A percentile compares a stretch with the other conserved stretches of the same genome.
These are phyloP conservation scores for Ceratocystis cubensis DNA, from an alignment of 2,329 filamentous ascomycete species.

Conservation along the genomic window DNA sequence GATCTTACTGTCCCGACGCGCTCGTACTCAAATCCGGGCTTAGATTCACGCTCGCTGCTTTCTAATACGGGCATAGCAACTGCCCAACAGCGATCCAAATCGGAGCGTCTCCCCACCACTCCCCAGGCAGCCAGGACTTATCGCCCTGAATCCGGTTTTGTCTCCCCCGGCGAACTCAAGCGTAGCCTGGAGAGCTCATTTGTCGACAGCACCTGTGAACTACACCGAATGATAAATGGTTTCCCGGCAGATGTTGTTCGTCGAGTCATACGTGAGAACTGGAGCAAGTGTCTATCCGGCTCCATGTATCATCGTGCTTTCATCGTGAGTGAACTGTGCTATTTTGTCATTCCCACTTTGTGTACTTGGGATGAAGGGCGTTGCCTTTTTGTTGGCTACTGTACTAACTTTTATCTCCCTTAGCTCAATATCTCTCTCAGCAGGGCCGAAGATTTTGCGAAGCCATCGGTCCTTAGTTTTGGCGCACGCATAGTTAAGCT, in stretches of 20 bases:
- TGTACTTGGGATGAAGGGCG: too few species aligned
- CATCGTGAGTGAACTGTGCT: conserved; percentile 29
- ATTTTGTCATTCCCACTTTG: too few species aligned
- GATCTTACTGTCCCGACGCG: too few species aligned
- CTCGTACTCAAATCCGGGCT: too few species aligned
- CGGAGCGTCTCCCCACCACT: not conserved
- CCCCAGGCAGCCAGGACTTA: not conserved
- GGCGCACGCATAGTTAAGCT: conserved; percentile 33
- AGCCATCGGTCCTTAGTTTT: conserved; percentile 34
- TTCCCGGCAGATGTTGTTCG: conserved; percentile 32
- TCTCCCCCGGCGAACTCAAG: not conserved
- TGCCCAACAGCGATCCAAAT: too few species aligned
- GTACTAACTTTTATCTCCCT: not conserved
- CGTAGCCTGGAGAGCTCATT: not conserved
- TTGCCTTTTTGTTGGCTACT: too few species aligned
- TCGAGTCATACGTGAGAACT: conserved; percentile 34
- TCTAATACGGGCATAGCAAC: too few species aligned
- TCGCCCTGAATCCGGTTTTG: not conserved
- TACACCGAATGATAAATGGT: conserved; percentile 27
- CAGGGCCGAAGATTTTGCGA: conserved; percentile 30
- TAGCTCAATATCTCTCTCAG: conserved; percentile 6
- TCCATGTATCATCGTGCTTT: conserved; percentile 37
- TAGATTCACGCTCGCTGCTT: too few species aligned
- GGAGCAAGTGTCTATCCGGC: conserved; percentile 34
- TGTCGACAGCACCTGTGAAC: not conserved